Evolutionary conservation across 139 green algal genomes (phyloP).

Genomic region (Chlorella sp.): DNA sequence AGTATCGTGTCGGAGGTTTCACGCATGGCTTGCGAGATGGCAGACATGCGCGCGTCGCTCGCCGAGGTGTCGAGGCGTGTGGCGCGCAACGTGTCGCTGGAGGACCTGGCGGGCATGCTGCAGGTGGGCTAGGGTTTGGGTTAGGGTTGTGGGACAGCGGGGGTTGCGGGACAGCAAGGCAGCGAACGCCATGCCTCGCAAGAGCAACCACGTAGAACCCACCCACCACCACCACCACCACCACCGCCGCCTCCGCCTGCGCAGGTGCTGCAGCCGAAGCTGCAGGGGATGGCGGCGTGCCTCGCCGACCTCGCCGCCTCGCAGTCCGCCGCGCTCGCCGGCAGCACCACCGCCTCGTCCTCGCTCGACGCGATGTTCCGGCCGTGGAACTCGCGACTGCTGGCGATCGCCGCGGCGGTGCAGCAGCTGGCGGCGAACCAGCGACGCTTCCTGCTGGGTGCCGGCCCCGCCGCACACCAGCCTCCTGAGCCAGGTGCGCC

Average conservation of each 20-base stretch:
- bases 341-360: not conserved
- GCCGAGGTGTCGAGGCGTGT: not conserved
- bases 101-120: not conserved
- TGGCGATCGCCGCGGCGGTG: not conserved
- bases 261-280: not conserved
- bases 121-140: no score
- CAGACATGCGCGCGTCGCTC: not conserved
- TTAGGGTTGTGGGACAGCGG: no score
- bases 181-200: no score
- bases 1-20: not conserved
- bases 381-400: not conserved
- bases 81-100: not conserved
- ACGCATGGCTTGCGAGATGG: not conserved
- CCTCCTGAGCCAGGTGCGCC: no score
- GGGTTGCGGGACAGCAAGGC: no score
- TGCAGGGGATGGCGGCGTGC: not conserved
- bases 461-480: no score
- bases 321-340: not conserved
- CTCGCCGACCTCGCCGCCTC: not conserved
- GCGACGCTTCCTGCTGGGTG: not conserved
- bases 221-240: no score
- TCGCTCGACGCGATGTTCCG: no score
- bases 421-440: not conserved
- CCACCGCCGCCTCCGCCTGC: no score
- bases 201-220: no score